Evolutionary conservation across 352 stramenopile species (phyloP), one percentile per base, ranked within the genome.

Genomic region (Pythium sp.): DNA sequence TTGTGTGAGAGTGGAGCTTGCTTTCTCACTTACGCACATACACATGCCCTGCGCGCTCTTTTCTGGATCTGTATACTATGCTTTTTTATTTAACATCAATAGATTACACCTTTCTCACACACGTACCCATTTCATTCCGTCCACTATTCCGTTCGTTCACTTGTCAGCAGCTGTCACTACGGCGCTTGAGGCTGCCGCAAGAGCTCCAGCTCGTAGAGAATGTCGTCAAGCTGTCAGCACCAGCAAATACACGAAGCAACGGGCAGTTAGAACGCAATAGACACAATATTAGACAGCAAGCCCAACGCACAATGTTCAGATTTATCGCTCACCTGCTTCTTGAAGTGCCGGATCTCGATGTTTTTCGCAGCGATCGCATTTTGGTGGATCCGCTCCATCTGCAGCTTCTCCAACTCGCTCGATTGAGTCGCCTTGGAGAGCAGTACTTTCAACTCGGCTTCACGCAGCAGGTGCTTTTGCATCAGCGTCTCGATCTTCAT

Each of bases 391-490:
- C 78, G 76, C 68, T 92, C 79, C 7, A 73, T 71, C 51, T 79
- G 74, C 9, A 90, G 75, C 32, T 86, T 81, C 61, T 94, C 86
- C 1, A 95, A 49, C n/a, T 83, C 76, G n/a, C 76, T 87, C 3
- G 84, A 92, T 5, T 81, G 73, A 14, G 87, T 75, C 3, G 86
- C 82, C 20, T 89, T 80, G 24, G 83, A 74, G 2, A 95, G 72
- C n/a, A 95, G 66, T 28, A 84, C 80, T 41, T 92, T 79, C 20
- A 95, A 74, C 46, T 95, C 87, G 6, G 84, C 76, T 66, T 95
- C 86, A 11, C 87, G 82, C 8, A 93, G 51, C 46, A 84, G 69
- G 55, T 95, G 77, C 64, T 93, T 95, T 55, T 94, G 83, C 24
- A 77, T 78, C 24, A 95, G 69, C 24, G 84, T 91, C 53, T 90